Evolutionary conservation across 2,329 filamentous ascomycete genomes (phyloP), one percentile per base, ranked within the genome.

Genomic region (Zasmidium citrigriseum): DNA sequence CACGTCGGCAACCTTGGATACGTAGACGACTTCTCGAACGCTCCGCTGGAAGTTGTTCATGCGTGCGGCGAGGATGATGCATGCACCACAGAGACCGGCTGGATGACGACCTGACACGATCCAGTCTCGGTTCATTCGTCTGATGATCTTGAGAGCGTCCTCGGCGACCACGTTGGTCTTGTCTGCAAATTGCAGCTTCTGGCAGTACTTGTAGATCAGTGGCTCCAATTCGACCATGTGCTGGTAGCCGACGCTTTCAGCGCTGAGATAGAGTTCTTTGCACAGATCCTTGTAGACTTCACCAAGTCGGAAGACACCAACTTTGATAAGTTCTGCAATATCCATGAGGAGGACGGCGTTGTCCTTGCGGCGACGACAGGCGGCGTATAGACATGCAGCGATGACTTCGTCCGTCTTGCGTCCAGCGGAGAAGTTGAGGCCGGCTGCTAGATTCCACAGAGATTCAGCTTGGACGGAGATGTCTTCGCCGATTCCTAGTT

Each of bases 1-100:
- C 61, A 91, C 85, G 64, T 96, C 96, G 45, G 93, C 96, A 52
- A 98, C 93, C 72, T 97, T 98, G 72, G 97, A 93, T 38, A 97
- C 90, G 72, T 96, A 98, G n/a, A 98, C 93, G 9, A 99, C 90
- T 75, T 99, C 95, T 25, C 92, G 86, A 12, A 96, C 87, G 0
- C 92, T 96, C 18, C 95, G 88, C 46, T 93, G 89, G 72, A 96
- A 99, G 75, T 98, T 98, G 82, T 97, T 96, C 89, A 98, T 98
- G 53, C 95, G 89, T 9, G 95, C 93, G 5, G 95, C 95, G 73
- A 99, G 88, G 61, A 99, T 90, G 49, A 99, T 83, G 65, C 93
- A 96, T 12, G 95, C 95, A 61, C 95, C 95, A 73, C 93, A 97
- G 55, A 98, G 88, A 65, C 95, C 95, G 5, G 93, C 93, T 16